Evolutionary conservation across 2,329 filamentous ascomycete genomes (phyloP), one percentile per base, ranked within the genome.

Genomic region (Calonectria pauciramosa): DNA sequence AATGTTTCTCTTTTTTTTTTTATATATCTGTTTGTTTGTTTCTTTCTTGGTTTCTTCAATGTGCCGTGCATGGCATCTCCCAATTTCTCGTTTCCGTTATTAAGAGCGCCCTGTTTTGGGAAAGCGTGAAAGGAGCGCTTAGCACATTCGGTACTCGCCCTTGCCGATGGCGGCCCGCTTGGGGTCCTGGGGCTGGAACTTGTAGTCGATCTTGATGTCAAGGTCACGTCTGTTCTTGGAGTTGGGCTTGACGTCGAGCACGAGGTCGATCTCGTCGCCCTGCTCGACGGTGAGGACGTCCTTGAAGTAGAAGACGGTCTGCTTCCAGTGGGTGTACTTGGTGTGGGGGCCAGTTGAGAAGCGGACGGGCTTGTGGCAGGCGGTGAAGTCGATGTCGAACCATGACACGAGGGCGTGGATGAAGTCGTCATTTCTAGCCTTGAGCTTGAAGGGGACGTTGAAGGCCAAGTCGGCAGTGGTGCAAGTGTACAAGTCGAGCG

Each of bases 261-360:
- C 88, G 82, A 95, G 95, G 74, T 88, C 87, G 74, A 99, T 90
- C 82, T 91, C 90, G 89, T 99, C 97, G 72, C 94, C 95, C 83
- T 95, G 91, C 86, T 98, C 94, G 47, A 98, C 96, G 23, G 96
- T 99, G 78, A 99, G 89, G 41, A 98, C 95, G 80, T 99, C 96
- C 82, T 94, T 92, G 77, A 99, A 90, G 88, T 99, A 99, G 89
- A 99, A 99, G 76, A 99, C 97, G 16, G 97, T 99, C 90, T 99
- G 97, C 89, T 99, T 99, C 97, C 97, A 99, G 91, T 99, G 97
- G 23, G 97, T 99, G 89, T 99, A 99, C 89, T 98, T 99, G 81
- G 96, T 97, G 88, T 99, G 97, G 34, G 97, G 97, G 28, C 97
- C 97, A 23, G 97, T 99, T 69, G 95, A 98, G 91, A 99, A 99